phyloP scores from a whole-genome alignment of 257 asterid genomes.

The Plantago ovata region DNA sequence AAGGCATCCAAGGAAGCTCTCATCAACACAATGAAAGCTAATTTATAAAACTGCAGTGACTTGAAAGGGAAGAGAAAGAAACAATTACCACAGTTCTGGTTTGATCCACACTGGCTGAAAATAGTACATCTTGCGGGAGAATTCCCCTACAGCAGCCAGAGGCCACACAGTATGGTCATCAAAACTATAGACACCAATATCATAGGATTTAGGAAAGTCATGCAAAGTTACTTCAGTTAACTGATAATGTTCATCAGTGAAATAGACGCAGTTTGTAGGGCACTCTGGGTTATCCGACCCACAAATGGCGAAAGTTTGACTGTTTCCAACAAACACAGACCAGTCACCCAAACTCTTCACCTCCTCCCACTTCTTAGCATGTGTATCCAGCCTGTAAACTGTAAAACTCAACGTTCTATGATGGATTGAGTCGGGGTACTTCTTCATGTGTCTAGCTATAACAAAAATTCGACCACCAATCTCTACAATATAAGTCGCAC shows the following conservation, averaged over 20 bases:
- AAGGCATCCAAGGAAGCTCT: too few relatives aligned
- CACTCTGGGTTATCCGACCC: constrained; percentile 23
- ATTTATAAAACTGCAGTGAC: too few relatives aligned
- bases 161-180: constrained; percentile 15
- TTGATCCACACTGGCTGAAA: constrained; percentile 27
- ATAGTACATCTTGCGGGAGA: constrained; percentile 9
- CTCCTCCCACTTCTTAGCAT: constrained; percentile 21
- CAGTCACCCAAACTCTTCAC: constrained; percentile 26
- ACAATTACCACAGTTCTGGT: constrained; percentile 18
- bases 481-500: constrained; percentile 27
- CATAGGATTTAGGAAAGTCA: too few relatives aligned
- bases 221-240: not conserved
- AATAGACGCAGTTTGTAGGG: constrained; percentile 25
- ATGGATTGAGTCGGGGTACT: not conserved
- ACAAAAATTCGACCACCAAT: too few relatives aligned
- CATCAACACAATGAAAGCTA: too few relatives aligned
- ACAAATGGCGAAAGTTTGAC: constrained; percentile 21
- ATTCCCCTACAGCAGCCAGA: constrained; percentile 14
- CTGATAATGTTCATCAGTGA: constrained; percentile 25
- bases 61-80: too few relatives aligned
- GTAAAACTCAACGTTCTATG: constrained; percentile 19
- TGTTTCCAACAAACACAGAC: constrained; percentile 26
- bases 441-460: constrained; percentile 22
- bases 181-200: constrained; percentile 23
- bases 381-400: constrained; percentile 13